Base-by-base conservation (phyloP, 2,329 filamentous ascomycete species). In the Epichloe hybrida region DNA sequence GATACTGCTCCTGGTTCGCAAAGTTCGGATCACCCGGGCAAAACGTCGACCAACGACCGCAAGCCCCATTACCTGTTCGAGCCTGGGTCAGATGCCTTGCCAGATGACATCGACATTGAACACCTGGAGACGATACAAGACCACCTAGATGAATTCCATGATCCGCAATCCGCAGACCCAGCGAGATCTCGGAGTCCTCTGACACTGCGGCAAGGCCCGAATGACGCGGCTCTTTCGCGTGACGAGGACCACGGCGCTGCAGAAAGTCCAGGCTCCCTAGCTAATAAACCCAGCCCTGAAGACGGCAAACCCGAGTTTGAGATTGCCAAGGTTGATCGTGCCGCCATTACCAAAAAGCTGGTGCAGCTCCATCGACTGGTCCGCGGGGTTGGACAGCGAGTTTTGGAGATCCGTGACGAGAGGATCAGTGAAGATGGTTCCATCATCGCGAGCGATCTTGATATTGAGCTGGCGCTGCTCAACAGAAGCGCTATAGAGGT, bases 91-190 rank as follows among this genome's bases (percentile, higher is more conserved):
- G 27, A 68, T 12, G 47, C 62, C 4, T 61, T 57, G 4, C 72
- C 72, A 0, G 74, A 77, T 2, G 74, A 78, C 50, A 75, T 78
- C 47, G 66, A 76, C 44, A 69, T 78, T 23, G 69, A 72, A 52
- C 68, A 69, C 42, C 23, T 63, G 17, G 63, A 64, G 36, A 56
- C 44, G 5, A 48, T 57, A 31, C 60, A 61, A 13, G 62, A 65
- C 41, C 50, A 56, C 6, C 54, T 58, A 6, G 59, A 61, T 3
- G 62, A 61, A 20, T 53, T 45, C 3, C 59, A 63, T 39, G 59
- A 58, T 13, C 57, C 59, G 35, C 52, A 49, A 17, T n/a, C 31
- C 7, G 34, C 12, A 35, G 44, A 50, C 6, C 3, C 3, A 17
- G n/a, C 21, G 8, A 23, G 8, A 23, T 13, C 7, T 20, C 15